Evolutionary conservation across 2,329 filamentous ascomycete species (phyloP).

Genomic region (Bertia moriformis): DNA sequence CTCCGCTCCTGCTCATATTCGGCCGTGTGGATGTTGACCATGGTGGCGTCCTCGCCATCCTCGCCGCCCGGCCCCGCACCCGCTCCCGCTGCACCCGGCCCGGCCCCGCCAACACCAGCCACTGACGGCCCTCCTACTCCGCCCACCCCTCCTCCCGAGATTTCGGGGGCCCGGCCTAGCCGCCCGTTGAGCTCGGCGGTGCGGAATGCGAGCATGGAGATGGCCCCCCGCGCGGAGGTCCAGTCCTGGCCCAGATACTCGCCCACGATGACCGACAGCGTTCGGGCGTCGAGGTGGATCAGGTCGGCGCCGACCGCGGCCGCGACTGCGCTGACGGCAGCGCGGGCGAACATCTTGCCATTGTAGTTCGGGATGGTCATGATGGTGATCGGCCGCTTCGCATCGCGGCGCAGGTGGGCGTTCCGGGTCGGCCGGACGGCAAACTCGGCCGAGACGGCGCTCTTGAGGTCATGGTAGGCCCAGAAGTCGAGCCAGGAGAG

Average conservation of each 20-base stretch:
- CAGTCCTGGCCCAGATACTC: conserved; percentile 52
- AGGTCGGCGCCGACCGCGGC: conserved; percentile 48
- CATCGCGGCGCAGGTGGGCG: conserved; percentile 7
- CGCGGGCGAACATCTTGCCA: conserved; percentile 11
- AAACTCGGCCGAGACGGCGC: conserved; percentile 10
- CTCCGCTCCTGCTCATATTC: conserved; percentile 10
- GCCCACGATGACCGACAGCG: conserved; percentile 55
- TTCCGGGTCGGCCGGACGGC: conserved; percentile 8
- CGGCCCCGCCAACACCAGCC: conserved; percentile 11
- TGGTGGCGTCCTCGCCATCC: conserved; percentile 12
- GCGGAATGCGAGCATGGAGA: conserved; percentile 40
- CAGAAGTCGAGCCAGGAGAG: conserved; percentile 6
- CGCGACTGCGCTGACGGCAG: conserved; percentile 19
- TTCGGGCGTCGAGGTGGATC: conserved; percentile 52
- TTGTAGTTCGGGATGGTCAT: conserved; percentile 17
- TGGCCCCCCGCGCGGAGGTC: conserved; percentile 25
- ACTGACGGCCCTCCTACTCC: conserved; percentile 23
- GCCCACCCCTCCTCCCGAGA: conserved; percentile 25
- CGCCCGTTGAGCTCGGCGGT: conserved; percentile 38
- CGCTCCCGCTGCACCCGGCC: conserved; percentile 13
- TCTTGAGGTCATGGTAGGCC: conserved; percentile 9
- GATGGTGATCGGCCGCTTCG: conserved; percentile 12
- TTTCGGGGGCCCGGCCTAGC: conserved; percentile 30
- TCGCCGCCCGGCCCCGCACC: conserved; percentile 17
- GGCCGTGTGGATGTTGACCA: conserved; percentile 6